Conservation (phyloP, 73 alveolate genomes). For the Symbiodinium pilosum region DNA sequence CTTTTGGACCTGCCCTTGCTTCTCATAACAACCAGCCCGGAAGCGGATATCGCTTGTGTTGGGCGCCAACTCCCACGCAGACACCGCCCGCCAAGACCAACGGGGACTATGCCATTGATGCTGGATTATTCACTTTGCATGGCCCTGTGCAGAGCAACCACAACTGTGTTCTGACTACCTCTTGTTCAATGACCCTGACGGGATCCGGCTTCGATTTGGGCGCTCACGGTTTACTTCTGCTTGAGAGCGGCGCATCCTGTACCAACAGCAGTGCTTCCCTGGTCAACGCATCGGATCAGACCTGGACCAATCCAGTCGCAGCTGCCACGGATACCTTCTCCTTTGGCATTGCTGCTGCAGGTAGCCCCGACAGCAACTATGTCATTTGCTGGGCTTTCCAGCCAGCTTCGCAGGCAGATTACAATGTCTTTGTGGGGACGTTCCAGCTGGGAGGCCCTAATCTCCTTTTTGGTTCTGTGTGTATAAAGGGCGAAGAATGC, state of each 20-base stretch:
- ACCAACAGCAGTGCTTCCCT: not conserved
- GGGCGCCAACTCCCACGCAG: conserved; percentile 54
- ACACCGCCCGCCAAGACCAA: conserved; percentile 65
- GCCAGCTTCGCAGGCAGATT: conserved; percentile 33
- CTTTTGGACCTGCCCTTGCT: conserved; percentile 52
- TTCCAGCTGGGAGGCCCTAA: conserved; percentile 71
- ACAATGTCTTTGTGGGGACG: conserved; percentile 62
- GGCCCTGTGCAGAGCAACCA: conserved; percentile 74
- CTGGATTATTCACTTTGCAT: conserved; percentile 60
- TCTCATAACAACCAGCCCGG: conserved; percentile 71
- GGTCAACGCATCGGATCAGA: conserved; percentile 15
- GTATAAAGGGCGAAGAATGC: conserved; percentile 78
- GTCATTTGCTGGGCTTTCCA: conserved; percentile 79
- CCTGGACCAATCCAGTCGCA: conserved; percentile 52
- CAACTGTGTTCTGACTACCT: conserved; percentile 25
- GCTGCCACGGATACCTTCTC: conserved; percentile 24
- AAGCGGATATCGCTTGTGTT: conserved; percentile 59
- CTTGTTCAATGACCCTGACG: conserved; percentile 52
- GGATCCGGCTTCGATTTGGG: conserved; percentile 69
- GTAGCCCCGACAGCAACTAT: conserved; percentile 25
- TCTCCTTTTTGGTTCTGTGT: conserved; percentile 10
- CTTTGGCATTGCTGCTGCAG: conserved; percentile 33
- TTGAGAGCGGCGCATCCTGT: conserved; percentile 58
- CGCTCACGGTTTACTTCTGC: conserved; percentile 60
- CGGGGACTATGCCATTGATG: conserved; percentile 66